Percentiles rank a stretch among this genome's conserved stretches.
Conservation (phyloP, 1,284 basidiomycete species). For the Austroboletus novae-zelandiae region DNA sequence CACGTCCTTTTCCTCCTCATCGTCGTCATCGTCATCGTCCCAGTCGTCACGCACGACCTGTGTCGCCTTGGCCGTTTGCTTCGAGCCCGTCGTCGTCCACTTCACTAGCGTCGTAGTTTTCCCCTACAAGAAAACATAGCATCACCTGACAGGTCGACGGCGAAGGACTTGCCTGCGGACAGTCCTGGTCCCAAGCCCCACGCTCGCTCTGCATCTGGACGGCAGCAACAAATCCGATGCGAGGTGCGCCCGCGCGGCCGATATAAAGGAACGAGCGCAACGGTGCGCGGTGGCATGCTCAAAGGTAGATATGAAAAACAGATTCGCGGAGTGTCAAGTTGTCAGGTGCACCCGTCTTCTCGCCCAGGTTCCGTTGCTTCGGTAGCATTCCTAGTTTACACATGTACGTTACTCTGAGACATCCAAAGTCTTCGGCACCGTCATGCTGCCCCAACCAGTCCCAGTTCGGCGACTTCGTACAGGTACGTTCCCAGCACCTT, state of each 20-base stretch:
- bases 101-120: conserved; percentile 2
- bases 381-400: no score
- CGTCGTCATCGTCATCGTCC: conserved; percentile 41
- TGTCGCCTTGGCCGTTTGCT: conserved; percentile 1
- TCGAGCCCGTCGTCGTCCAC: conserved; percentile 1
- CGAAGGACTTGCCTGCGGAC: conserved; percentile 5
- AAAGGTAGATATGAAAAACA: no score
- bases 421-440: not conserved
- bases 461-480: conserved; percentile 63
- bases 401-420: no score
- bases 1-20: not conserved
- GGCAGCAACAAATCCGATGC: conserved; percentile 11
- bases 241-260: no score
- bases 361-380: no score
- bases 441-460: conserved; percentile 18
- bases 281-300: no score
- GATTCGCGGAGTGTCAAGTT: no score
- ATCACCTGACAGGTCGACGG: no score
- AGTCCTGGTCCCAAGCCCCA: conserved; percentile 19
- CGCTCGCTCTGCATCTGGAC: not conserved
- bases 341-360: no score
- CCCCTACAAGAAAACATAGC: conserved; percentile 1
- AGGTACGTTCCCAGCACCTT: conserved; percentile 83
- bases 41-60: conserved; percentile 40
- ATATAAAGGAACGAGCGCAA: no score